Evolutionary conservation across 2,329 filamentous ascomycete species (phyloP), one percentile per base, ranked within the genome.

Genomic region (Apiospora phragmitis): DNA sequence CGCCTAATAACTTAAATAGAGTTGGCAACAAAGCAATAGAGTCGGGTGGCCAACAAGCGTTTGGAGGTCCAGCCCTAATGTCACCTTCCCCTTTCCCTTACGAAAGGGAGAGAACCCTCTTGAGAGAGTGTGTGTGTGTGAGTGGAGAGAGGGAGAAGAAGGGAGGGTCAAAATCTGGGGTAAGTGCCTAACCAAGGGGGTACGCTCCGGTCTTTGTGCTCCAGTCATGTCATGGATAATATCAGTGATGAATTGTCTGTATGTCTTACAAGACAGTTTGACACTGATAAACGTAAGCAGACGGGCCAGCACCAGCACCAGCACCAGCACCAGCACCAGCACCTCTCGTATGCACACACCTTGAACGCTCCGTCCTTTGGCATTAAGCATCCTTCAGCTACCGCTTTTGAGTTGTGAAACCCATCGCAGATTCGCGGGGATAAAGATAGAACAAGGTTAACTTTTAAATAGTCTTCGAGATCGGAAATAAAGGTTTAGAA

Each of bases 231-330:
- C 18, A n/a, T 47, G 21, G 43, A 8, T 21, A 9, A 8, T 8
- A 41, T 41, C 38, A 49, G 47, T n/a, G 47, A 26, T 49, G 47
- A 14, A 26, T 21, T 49, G 11, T 49, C 11, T 49, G n/a, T 59
- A 11, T 59, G 51, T 59, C 51, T 59, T 59, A 59, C n/a, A 49
- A 49, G 47, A 49, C 47, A 49, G 47, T 49, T 49, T 49, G 47
- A 49, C 47, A 49, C 26, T 24, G 47, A 49, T 49, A 26, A 49
- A 49, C 47, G 47, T 49, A 49, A 49, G 47, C 47, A 49, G 26
- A 26, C n/a, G n/a, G 26, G 21, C 47, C 47, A 49, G 11, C n/a
- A 49, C 47, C 24, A 49, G 18, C 43, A n/a, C 12, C 41, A n/a
- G n/a, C n/a, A n/a, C n/a, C n/a, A 41, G 38, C 38, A 12, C 21